Base-by-base conservation (phyloP, 1,139 yeast genomes). In the Keqinozyma sinolaborantium region DNA sequence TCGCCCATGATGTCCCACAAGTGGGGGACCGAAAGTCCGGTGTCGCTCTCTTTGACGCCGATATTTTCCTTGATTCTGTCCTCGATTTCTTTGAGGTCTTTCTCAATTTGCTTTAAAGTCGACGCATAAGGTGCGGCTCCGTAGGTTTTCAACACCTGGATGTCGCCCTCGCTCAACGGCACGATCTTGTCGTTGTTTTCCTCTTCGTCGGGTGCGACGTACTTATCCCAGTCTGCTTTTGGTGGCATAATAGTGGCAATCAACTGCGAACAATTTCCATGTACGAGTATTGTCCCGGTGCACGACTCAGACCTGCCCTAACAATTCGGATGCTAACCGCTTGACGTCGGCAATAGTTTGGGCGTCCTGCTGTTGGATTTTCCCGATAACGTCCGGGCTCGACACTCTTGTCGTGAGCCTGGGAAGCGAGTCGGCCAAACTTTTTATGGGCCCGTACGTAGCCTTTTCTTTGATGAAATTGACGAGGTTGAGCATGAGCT, bases 1-100 rank as follows among this genome's bases (percentile, higher is more conserved):
- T 92, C 99, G 14, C 97, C 97, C 73, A 82, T 79, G 30, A 92
- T 86, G 65, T 92, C 99, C 99, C 99, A 92, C 45, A 90, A 65
- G 53, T 87, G 95, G 4, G 97, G 95, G 30, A 95, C 90, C 14
- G 97, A 88, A 41, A 92, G 71, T 12, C 98, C 98, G 1, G 97
- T 90, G 57, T 92, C 97, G 51, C 94, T 81, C 60, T 88, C 97
- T 56, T 87, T 87, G 49, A 88, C 76, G 26, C 97, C 97, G 39
- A 88, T 84, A 58, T 85, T 88, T 55, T 92, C 97, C 56, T 88
- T 90, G 51, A 94, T 94, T 47, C 92, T 75, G 21, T 78, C 73
- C 56, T 88, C 96, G 36, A 90, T 74, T 30, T 77, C 80, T 54
- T 84, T 83, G 49, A 92, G 73, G 57, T 90, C 97, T 48, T 80